These are phyloP conservation scores for Aspergillus tanneri DNA, from an alignment of 2,329 filamentous ascomycete species.

Conservation along the genomic window DNA sequence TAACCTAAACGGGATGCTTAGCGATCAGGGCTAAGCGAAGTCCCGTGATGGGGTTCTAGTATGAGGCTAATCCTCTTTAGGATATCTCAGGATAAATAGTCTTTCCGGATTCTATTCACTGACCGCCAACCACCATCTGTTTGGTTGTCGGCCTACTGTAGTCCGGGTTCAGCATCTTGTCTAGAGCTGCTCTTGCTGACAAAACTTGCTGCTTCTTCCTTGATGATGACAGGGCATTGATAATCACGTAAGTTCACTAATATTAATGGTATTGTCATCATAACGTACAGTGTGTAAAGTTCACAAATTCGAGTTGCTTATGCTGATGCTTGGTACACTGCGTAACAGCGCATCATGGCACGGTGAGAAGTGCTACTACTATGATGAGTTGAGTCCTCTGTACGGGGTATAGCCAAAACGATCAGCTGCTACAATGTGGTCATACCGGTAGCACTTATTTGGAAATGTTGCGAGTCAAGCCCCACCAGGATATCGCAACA, in stretches of 20 bases:
- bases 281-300: no score
- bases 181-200: conserved; percentile 20
- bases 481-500: conserved; percentile 29
- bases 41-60: conserved; percentile 30
- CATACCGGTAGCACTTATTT: conserved; percentile 36
- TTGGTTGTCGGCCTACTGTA: conserved; percentile 32
- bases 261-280: no score
- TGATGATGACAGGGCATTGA: conserved; percentile 17
- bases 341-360: background rate
- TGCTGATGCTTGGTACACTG: background rate
- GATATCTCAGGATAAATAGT: conserved; percentile 13
- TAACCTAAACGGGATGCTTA: conserved; percentile 40
- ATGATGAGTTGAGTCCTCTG: conserved; percentile 4
- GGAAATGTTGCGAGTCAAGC: conserved; percentile 30
- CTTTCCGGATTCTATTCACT: conserved; percentile 3
- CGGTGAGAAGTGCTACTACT: background rate
- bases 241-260: no score
- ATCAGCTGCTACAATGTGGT: conserved; percentile 9
- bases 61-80: conserved; percentile 20
- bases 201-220: conserved; percentile 14
- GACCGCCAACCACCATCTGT: conserved; percentile 19
- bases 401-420: conserved; percentile 11
- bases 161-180: conserved; percentile 23
- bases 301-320: background rate
- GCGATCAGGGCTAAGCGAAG: conserved; percentile 40